phyloP scores from a whole-genome alignment of 371 early-diverging fungal species.

The Mycotypha africana region DNA sequence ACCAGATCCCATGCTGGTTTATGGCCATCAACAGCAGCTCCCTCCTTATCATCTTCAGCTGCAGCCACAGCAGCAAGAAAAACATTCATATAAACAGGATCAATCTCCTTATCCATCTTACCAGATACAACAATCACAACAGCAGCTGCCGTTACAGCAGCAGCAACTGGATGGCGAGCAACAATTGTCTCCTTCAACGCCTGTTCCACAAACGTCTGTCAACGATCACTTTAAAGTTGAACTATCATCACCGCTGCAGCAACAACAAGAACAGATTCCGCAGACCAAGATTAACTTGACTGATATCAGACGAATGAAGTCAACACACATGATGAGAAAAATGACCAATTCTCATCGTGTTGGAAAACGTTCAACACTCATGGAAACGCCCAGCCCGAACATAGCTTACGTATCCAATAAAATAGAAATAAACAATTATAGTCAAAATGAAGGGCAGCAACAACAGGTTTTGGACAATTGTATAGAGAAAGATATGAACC shows the following conservation, averaged over 20 bases:
- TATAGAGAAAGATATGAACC: constrained; percentile 6
- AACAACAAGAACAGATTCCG: constrained; percentile 27
- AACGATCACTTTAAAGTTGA: no score
- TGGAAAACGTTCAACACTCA: constrained; percentile 53
- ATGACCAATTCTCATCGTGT: constrained; percentile 52
- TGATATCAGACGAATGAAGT: constrained; percentile 60
- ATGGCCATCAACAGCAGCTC: constrained; percentile 8
- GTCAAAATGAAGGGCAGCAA: neutral
- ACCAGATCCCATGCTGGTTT: constrained; percentile 27
- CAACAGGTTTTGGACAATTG: neutral
- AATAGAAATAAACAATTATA: constrained; percentile 4
- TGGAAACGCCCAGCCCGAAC: constrained; percentile 47
- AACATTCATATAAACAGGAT: neutral
- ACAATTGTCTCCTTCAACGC: neutral
- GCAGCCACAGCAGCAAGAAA: neutral
- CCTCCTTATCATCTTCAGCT: constrained; percentile 4
- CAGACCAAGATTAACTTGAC: constrained; percentile 42
- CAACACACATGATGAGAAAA: constrained; percentile 52
- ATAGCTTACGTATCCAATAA: constrained; percentile 22
- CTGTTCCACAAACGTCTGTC: neutral
- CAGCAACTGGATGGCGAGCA: no score
- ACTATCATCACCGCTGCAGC: neutral
- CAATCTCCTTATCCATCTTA: neutral
- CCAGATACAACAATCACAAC: neutral
- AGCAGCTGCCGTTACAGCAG: neutral